phyloP scores from a whole-genome alignment of 805 yeast species.

The Yarrowia keelungensis region DNA sequence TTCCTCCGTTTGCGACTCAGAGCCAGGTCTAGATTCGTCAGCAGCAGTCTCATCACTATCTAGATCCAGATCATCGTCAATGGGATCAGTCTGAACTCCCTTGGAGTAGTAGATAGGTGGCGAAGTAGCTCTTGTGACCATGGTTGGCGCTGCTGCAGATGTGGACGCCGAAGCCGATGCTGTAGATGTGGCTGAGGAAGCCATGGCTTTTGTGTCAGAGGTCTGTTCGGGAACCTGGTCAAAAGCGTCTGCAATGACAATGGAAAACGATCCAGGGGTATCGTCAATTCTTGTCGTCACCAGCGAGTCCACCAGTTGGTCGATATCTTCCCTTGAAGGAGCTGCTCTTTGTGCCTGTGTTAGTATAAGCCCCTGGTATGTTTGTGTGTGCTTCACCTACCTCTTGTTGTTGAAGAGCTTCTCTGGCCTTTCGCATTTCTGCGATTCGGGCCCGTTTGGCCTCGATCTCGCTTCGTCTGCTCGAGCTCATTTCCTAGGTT shows the following conservation, averaged over 20 bases:
- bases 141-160: neutral
- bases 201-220: neutral
- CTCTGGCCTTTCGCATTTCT: constrained; percentile 59
- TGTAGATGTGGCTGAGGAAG: neutral
- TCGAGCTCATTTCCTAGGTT: constrained; percentile 40
- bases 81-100: constrained; percentile 25
- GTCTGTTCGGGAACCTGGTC: constrained; percentile 8
- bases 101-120: constrained; percentile 29
- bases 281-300: constrained; percentile 37
- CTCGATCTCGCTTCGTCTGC: constrained; percentile 57
- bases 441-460: constrained; percentile 60
- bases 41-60: constrained; percentile 15
- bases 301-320: constrained; percentile 46
- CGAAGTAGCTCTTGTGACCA: neutral
- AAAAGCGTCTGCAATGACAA: constrained; percentile 29
- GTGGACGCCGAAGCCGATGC: neutral
- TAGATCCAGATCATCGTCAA: constrained; percentile 12
- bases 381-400: constrained; percentile 3
- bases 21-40: constrained; percentile 1
- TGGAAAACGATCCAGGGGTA: constrained; percentile 14
- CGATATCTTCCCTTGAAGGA: constrained; percentile 42
- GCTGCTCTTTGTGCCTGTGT: constrained; percentile 21
- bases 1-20: neutral
- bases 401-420: constrained; percentile 41
- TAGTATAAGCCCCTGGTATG: neutral